Evolutionary conservation across 176 grass and related monocot species (phyloP).

Genomic region (Cenchrus americanus): DNA sequence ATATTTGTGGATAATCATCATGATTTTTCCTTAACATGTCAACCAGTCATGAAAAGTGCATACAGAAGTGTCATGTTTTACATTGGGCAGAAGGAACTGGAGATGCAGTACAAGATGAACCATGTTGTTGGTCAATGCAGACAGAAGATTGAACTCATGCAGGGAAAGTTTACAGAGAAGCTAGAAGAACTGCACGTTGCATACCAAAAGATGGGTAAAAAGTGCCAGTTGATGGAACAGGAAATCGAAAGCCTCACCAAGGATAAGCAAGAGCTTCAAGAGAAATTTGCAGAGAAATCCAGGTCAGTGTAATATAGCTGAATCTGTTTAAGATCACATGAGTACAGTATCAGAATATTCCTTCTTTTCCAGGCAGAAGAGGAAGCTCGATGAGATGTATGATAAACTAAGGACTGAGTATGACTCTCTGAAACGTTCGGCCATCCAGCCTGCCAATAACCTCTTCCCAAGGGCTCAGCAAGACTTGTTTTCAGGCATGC

Average conservation of each 20-base stretch:
- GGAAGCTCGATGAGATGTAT: constrained; percentile 90
- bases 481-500: constrained; percentile 69
- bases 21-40: constrained; percentile 36
- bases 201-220: constrained; percentile 90
- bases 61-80: constrained; percentile 90
- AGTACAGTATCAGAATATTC: constrained; percentile 25
- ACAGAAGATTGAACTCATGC: constrained; percentile 86
- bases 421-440: constrained; percentile 67
- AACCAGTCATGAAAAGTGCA: constrained; percentile 84
- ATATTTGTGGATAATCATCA: constrained; percentile 30
- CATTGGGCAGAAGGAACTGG: constrained; percentile 87
- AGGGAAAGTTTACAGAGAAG: constrained; percentile 84
- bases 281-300: constrained; percentile 91
- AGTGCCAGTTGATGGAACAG: constrained; percentile 81
- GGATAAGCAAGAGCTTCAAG: constrained; percentile 94
- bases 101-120: constrained; percentile 93
- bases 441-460: constrained; percentile 79
- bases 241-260: constrained; percentile 83
- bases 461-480: constrained; percentile 67
- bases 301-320: constrained; percentile 49
- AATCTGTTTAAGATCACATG: constrained; percentile 26
- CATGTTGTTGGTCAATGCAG: constrained; percentile 72
- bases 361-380: constrained; percentile 72
- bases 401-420: constrained; percentile 82
- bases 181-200: constrained; percentile 77